Conservation (phyloP, 805 yeast genomes). For the Lipomyces japonicus region DNA sequence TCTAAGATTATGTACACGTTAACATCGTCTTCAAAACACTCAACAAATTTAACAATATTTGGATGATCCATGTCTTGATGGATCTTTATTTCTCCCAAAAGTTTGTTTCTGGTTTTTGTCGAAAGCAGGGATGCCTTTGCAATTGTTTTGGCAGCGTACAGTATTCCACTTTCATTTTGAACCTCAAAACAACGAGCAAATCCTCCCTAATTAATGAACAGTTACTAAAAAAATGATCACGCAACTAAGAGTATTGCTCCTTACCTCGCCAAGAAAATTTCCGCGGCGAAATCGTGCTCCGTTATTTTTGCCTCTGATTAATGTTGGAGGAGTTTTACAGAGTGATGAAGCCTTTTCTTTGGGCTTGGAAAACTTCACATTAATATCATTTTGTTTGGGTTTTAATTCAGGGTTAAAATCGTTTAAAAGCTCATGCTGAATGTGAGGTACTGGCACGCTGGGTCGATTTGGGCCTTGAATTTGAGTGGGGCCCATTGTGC, state of each 20-base stretch:
- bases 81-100: slow-evolving; percentile 89
- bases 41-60: slow-evolving; percentile 86
- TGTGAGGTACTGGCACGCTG: background rate
- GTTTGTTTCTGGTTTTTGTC: slow-evolving; percentile 76
- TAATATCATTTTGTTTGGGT: background rate
- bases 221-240: background rate
- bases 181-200: slow-evolving; percentile 98
- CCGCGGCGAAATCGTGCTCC: slow-evolving; percentile 93
- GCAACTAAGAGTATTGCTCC: background rate
- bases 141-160: slow-evolving; percentile 94
- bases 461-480: background rate
- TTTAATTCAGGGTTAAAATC: background rate
- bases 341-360: slow-evolving; percentile 85
- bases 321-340: slow-evolving; percentile 94
- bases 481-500: background rate
- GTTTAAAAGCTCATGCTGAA: no score
- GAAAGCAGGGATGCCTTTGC: slow-evolving; percentile 91
- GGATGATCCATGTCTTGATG: slow-evolving; percentile 87
- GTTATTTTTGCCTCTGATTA: slow-evolving; percentile 70
- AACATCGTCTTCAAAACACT: slow-evolving; percentile 94
- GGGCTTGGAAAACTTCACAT: slow-evolving; percentile 49
- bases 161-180: slow-evolving; percentile 79
- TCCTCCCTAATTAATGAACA: slow-evolving; percentile 56
- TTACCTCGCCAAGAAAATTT: slow-evolving; percentile 72
- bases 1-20: slow-evolving; percentile 92